Conservation (phyloP, 2,329 filamentous ascomycete species). For the Pseudogymnoascus sp. region DNA sequence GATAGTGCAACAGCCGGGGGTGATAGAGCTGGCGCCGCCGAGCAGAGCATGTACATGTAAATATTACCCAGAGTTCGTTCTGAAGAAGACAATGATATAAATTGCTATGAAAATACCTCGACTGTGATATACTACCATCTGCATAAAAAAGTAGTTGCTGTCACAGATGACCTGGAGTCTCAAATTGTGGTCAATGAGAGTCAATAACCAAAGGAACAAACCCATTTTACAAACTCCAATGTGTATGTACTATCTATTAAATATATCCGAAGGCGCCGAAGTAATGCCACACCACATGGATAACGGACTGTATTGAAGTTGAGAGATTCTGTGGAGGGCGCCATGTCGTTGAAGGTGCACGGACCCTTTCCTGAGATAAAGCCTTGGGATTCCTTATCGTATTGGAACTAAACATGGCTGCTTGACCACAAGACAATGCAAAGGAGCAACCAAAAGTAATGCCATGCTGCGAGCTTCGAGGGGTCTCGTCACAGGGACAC, state of each 20-base stretch:
- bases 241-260: neutral
- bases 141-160: neutral
- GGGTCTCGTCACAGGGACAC: neutral
- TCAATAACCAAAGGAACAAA: neutral
- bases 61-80: neutral
- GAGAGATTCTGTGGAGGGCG: neutral
- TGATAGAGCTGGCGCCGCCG: neutral
- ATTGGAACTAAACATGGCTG: neutral
- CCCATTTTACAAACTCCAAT: too few relatives aligned
- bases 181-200: neutral
- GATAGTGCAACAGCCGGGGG: neutral
- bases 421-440: neutral
- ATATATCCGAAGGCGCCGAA: neutral
- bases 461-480: constrained; percentile 7
- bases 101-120: neutral
- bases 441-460: neutral
- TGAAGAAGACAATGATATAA: neutral
- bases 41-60: neutral
- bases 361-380: neutral
- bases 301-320: neutral
- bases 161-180: neutral
- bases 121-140: neutral
- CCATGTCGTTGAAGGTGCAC: neutral
- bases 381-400: neutral
- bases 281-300: neutral